Conservation (phyloP, 179 eudicot species). For the Silene vulgaris region DNA sequence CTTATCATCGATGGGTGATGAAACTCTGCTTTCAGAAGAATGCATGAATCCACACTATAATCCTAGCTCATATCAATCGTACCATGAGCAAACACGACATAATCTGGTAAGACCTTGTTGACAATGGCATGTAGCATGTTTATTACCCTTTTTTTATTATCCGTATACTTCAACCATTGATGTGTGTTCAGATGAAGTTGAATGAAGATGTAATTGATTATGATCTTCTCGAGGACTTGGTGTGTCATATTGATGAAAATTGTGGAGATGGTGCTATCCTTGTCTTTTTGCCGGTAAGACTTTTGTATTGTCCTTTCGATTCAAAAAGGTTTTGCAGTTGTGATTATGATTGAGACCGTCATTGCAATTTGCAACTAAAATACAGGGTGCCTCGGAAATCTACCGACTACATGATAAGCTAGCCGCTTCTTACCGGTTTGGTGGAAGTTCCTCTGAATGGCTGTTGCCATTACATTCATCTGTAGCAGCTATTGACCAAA, state of each 20-base stretch:
- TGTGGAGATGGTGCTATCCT: conserved; percentile 80
- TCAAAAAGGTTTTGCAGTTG: background rate
- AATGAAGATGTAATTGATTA: conserved; percentile 93
- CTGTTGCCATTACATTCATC: conserved; percentile 91
- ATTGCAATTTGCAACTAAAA: conserved; percentile 17
- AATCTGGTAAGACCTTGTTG: conserved; percentile 57
- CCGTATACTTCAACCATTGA: conserved; percentile 6
- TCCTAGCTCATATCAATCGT: conserved; percentile 55
- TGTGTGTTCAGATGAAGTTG: conserved; percentile 54
- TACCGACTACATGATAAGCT: conserved; percentile 64
- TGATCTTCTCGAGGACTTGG: conserved; percentile 94
- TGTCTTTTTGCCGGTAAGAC: conserved; percentile 83
- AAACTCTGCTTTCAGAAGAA: conserved; percentile 66
- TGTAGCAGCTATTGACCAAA: conserved; percentile 76
- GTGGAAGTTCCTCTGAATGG: conserved; percentile 83
- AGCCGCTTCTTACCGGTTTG: conserved; percentile 70
- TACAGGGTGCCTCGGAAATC: conserved; percentile 88
- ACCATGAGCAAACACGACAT: conserved; percentile 67
- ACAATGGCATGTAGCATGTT: conserved; percentile 15
- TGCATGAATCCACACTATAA: conserved; percentile 58
- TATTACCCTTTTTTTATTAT: conserved; percentile 15
- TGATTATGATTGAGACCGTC: conserved; percentile 6
- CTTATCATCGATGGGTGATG: conserved; percentile 84
- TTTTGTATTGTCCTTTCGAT: conserved; percentile 3
- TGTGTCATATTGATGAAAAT: conserved; percentile 77